phyloP scores from a whole-genome alignment of 176 grass and related monocot species.

The Oryza officinalis region DNA sequence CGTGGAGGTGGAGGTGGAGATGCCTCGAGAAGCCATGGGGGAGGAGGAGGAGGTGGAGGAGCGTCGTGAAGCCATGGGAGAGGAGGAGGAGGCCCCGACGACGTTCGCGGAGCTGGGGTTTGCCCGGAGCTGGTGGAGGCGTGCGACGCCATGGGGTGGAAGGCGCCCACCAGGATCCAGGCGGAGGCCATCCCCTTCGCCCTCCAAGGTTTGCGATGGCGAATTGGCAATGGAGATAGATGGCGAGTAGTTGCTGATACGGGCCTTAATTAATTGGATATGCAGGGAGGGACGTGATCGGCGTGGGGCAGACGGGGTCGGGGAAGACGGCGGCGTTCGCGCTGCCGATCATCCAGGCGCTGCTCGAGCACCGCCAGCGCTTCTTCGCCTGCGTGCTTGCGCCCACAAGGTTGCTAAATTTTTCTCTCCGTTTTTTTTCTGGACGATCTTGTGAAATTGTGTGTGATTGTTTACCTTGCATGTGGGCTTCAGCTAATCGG shows the following conservation, averaged over 20 bases:
- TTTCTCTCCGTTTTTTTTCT: neutral
- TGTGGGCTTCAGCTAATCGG: neutral
- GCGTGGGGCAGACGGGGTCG: slow-evolving; percentile 73
- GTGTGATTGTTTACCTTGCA: slow-evolving; percentile 4
- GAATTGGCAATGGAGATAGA: neutral
- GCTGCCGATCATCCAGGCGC: slow-evolving; percentile 72
- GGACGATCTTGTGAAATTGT: neutral
- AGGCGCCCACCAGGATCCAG: slow-evolving; percentile 58
- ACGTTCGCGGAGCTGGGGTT: slow-evolving; percentile 61
- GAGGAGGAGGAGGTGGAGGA: no score
- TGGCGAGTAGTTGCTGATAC: neutral
- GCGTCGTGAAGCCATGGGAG: slow-evolving; percentile 16
- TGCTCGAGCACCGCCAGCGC: slow-evolving; percentile 57
- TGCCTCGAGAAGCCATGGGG: no score
- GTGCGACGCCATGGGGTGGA: slow-evolving; percentile 62
- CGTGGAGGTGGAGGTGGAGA: neutral
- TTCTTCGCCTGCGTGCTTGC: slow-evolving; percentile 87
- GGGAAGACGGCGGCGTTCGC: slow-evolving; percentile 88
- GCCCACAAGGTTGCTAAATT: slow-evolving; percentile 50
- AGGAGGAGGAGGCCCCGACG: slow-evolving; percentile 17
- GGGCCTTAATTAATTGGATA: neutral
- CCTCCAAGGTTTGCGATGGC: slow-evolving; percentile 46
- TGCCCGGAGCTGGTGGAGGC: slow-evolving; percentile 55
- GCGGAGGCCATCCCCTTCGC: slow-evolving; percentile 57
- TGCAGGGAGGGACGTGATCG: slow-evolving; percentile 82